Evolutionary conservation across 2,329 filamentous ascomycete species (phyloP), one percentile per base, ranked within the genome.

Genomic region (Colletotrichum brevisporum): DNA sequence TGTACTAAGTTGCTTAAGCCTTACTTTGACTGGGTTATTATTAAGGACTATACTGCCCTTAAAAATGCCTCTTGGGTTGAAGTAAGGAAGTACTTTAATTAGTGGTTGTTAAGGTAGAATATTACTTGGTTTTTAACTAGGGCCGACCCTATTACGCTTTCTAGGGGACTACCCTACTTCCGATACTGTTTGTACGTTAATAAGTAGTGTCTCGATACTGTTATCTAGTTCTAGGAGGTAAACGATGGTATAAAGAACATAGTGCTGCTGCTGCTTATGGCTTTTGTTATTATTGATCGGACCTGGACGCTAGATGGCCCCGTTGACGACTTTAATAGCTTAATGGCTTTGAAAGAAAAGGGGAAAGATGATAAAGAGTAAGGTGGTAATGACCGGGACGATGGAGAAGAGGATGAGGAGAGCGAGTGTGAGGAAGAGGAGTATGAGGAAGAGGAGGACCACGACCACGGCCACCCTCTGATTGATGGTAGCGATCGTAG

Each of bases 41-140:
- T 72, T 2, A 48, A 67, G 16, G 71, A 72, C 54, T 43, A 9
- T 10, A 21, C 39, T 16, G 58, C 53, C 5, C 51, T 72, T 1
- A 45, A 67, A 10, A 52, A 52, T 53, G 57, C 61, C 15, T 61
- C 57, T 3, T 47, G 21, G 27, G 10, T n/a, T 6, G 31, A 63
- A 3, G 50, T 55, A 5, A 60, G 47, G 8, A 36, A 12, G 1
- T 36, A 43, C 21, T 60, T 60, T 18, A 27, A 41, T 26, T 16
- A 26, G 6, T 52, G 27, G 57, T 18, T 60, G 5, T 39, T 21
- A 2, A 36, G 18, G 48, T 21, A 60, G 18, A 36, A 43, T 15
- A n/a, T 65, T 1, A 26, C 55, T 5, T 3, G 13, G 31, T 10
- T 16, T 1, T 5, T 26, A 9, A 8, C 13, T 10, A 15, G 9